Evolutionary conservation across 2,329 filamentous ascomycete species (phyloP).

Genomic region (Capronia americana): DNA sequence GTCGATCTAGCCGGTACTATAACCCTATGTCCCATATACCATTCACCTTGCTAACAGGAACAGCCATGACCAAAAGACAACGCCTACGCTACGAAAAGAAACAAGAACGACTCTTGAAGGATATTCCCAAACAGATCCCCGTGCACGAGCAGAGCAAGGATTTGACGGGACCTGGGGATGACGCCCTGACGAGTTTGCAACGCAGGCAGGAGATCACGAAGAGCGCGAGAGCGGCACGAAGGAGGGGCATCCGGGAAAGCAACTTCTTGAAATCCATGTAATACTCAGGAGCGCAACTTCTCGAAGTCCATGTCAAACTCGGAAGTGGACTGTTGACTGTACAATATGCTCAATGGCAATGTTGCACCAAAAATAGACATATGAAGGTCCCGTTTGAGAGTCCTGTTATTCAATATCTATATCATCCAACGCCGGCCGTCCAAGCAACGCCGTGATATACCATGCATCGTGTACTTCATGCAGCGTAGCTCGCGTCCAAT

Average conservation of each 20-base stretch:
- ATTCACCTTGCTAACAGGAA: background rate
- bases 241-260: conserved; percentile 54
- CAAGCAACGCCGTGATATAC: conserved; percentile 5
- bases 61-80: conserved; percentile 54
- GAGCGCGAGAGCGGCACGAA: conserved; percentile 52
- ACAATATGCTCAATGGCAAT: background rate
- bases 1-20: conserved; percentile 50
- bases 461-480: conserved; percentile 18
- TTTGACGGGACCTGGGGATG: conserved; percentile 49
- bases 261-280: conserved; percentile 58
- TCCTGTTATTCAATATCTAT: conserved; percentile 10
- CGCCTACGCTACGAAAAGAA: conserved; percentile 56
- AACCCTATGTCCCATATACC: background rate
- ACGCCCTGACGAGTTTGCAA: conserved; percentile 47
- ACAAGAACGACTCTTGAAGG: conserved; percentile 50
- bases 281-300: conserved; percentile 51
- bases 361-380: background rate
- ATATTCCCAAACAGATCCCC: conserved; percentile 50
- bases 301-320: conserved; percentile 52
- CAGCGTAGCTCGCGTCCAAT: conserved; percentile 6
- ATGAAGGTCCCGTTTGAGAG: background rate
- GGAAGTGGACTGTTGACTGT: background rate
- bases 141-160: conserved; percentile 54
- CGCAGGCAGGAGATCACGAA: conserved; percentile 52
- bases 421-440: background rate